Evolutionary conservation across 306 rosid species (phyloP), one percentile per base, ranked within the genome.

Genomic region (Prunus fruticosa): DNA sequence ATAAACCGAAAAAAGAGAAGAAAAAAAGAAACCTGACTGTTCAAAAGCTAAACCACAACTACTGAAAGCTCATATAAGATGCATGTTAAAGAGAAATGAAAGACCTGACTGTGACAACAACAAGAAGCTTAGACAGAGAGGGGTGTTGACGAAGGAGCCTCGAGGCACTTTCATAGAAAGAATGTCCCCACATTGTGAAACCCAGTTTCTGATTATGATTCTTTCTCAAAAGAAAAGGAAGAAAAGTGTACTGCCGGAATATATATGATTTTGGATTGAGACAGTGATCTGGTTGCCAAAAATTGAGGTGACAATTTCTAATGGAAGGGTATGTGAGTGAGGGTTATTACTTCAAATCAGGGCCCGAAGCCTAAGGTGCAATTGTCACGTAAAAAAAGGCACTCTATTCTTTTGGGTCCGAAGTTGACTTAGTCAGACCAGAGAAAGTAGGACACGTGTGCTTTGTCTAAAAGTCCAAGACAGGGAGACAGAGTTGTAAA

Each of bases 71-170:
- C 11, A 11, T 13, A 34, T 28, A 7, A 16, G 13, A 53, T 30
- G 5, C 51, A 41, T 51, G 30, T 81, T 41, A 43, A 25, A 64
- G 15, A 45, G 16, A 13, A 16, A 3, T 9, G 1, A 19, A 62
- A 43, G 25, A 88, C 93, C 93, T 83, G 67, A 85, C 74, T 32
- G 91, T 72, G 86, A 87, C 79, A 65, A 90, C 74, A 23, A 89
- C 61, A 0, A 90, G 76, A 64, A 93, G 47, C 74, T 85, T 90
- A 10, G 83, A 64, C 49, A 81, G 77, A 12, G 89, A 84, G 4
- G 76, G 84, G 5, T 75, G 58, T 9, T 86, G 84, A 75, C 58
- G 80, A 79, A 86, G 79, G 49, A 82, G 45, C 78, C 63, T 67
- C 6, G 90, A 89, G 73, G 89, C 73, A 75, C 80, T 93, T 19